Evolutionary conservation across 768 basidiomycete species (phyloP).

Genomic region (Suillus tomentosus): DNA sequence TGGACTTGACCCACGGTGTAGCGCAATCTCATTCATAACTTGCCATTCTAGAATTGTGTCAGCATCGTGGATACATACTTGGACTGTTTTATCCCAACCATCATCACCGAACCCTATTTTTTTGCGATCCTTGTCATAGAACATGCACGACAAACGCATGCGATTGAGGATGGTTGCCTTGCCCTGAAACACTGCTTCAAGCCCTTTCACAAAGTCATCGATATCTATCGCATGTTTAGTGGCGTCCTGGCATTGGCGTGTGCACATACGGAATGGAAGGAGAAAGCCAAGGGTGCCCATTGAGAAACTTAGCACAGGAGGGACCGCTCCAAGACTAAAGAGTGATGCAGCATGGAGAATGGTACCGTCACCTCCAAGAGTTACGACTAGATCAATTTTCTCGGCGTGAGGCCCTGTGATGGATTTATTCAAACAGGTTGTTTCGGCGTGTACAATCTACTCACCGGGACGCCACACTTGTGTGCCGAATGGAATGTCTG

Average conservation of each 20-base stretch:
- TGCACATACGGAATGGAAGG: slow-evolving; percentile 82
- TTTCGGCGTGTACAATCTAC: slow-evolving; percentile 18
- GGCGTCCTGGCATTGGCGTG: background rate
- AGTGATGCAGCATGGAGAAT: slow-evolving; percentile 92
- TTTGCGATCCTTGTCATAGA: slow-evolving; percentile 60
- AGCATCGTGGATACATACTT: slow-evolving; percentile 1
- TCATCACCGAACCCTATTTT: slow-evolving; percentile 60
- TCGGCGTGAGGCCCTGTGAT: slow-evolving; percentile 48
- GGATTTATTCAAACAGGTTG: slow-evolving; percentile 10
- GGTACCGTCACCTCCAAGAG: slow-evolving; percentile 93
- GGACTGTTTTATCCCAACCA: slow-evolving; percentile 41
- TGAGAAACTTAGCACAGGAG: slow-evolving; percentile 70
- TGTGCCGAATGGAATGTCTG: slow-evolving; percentile 64
- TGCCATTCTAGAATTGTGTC: slow-evolving; percentile 70
- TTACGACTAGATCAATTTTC: slow-evolving; percentile 84
- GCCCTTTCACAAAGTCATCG: slow-evolving; percentile 78
- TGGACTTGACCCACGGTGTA: slow-evolving; percentile 89
- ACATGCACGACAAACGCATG: slow-evolving; percentile 87
- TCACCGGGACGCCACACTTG: slow-evolving; percentile 67
- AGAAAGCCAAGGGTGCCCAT: slow-evolving; percentile 91
- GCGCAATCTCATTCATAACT: slow-evolving; percentile 95
- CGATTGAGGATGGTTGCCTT: slow-evolving; percentile 82
- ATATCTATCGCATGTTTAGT: slow-evolving; percentile 60
- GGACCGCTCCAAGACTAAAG: slow-evolving; percentile 88
- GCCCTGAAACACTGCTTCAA: slow-evolving; percentile 78